These are phyloP conservation scores for Globisporangium paddicum DNA, from an alignment of 352 stramenopile species.

Conservation along the genomic window DNA sequence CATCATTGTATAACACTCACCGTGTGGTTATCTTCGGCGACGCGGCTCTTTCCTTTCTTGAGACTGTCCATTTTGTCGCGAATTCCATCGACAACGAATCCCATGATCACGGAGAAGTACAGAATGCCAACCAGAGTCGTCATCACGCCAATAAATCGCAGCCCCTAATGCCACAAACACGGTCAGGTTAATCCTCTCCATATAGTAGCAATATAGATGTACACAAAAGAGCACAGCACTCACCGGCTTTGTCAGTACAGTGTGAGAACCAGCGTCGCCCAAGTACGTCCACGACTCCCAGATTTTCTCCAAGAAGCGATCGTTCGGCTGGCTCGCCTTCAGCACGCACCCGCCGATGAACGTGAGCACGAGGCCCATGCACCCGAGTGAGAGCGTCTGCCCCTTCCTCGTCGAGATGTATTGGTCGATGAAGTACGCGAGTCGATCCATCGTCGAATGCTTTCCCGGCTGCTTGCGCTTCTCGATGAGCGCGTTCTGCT, in stretches of 20 bases:
- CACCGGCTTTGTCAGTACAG: conserved; percentile 26
- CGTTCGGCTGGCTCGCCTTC: conserved; percentile 24
- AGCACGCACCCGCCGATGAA: conserved; percentile 35
- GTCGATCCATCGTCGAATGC: conserved; percentile 33
- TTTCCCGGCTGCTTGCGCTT: conserved; percentile 12
- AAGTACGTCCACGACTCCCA: conserved; percentile 70
- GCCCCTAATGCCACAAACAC: conserved; percentile 19
- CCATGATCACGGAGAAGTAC: conserved; percentile 89
- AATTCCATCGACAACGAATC: conserved; percentile 86
- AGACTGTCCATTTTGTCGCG: conserved; percentile 84
- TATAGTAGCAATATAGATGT: background rate
- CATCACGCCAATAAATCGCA: conserved; percentile 51
- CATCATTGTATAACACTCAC: conserved; percentile 18
- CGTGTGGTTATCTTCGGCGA: conserved; percentile 80
- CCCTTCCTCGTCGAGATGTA: conserved; percentile 62
- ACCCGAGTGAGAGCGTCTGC: conserved; percentile 41
- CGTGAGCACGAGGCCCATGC: conserved; percentile 42
- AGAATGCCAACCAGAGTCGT: conserved; percentile 70
- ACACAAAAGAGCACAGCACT: conserved; percentile 1
- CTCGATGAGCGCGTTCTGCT: conserved; percentile 17
- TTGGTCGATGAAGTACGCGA: conserved; percentile 49
- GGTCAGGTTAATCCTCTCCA: background rate
- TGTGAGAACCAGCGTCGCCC: conserved; percentile 47
- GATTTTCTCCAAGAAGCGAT: conserved; percentile 35
- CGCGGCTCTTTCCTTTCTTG: conserved; percentile 82